These are phyloP conservation scores for Trichopus zeylanicus DNA, from an alignment of 116 monocot species.

Conservation along the genomic window DNA sequence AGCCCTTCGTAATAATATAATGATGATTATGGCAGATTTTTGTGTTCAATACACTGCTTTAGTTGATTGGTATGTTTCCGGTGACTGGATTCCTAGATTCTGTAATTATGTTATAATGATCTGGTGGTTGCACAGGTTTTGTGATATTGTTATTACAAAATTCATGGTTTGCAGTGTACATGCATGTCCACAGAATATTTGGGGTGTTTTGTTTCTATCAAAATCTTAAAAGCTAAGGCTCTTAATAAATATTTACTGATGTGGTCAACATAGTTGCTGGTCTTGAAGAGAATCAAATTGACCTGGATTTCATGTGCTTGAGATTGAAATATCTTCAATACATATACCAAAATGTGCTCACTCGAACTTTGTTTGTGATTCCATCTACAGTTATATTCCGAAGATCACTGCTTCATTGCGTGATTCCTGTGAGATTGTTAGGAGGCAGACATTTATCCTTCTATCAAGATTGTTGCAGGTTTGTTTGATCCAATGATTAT, in stretches of 20 bases:
- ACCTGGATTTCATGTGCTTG: not conserved
- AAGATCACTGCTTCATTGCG: conserved; percentile 70
- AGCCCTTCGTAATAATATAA: conserved; percentile 83
- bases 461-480: conserved; percentile 95
- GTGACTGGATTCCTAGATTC: not conserved
- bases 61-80: conserved; percentile 72
- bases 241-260: not conserved
- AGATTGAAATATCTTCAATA: not conserved
- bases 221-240: not conserved
- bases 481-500: conserved; percentile 2
- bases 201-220: not conserved
- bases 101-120: not conserved
- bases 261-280: not conserved
- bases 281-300: not conserved
- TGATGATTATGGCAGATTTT: conserved; percentile 88
- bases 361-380: not conserved
- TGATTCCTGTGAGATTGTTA: conserved; percentile 89
- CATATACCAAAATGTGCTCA: not conserved
- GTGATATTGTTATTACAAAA: not conserved
- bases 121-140: not conserved
- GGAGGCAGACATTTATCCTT: conserved; percentile 89
- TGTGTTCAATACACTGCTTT: conserved; percentile 93
- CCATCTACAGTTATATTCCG: conserved; percentile 66
- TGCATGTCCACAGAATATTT: not conserved
- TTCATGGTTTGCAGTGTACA: not conserved